A percentile compares a stretch with the other conserved stretches of the same genome.
phyloP scores from a whole-genome alignment of 1,284 basidiomycete species.

The Peniophora sp. region DNA sequence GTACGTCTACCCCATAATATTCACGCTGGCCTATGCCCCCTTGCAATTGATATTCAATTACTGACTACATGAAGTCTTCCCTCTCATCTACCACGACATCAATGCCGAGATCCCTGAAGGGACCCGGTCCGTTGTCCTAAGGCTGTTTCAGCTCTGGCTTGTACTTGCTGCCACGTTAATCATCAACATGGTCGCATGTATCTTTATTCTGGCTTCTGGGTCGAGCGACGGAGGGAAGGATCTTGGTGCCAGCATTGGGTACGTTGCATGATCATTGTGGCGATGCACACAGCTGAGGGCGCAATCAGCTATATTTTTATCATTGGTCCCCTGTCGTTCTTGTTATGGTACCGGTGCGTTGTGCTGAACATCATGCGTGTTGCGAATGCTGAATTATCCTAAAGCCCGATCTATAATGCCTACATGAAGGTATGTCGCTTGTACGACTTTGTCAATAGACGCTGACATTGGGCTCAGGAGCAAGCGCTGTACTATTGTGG shows the following conservation, averaged over 20 bases:
- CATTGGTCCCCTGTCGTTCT: constrained; percentile 76
- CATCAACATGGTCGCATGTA: constrained; percentile 87
- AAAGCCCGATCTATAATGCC: constrained; percentile 90
- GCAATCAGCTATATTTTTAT: constrained; percentile 70
- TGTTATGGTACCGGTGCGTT: constrained; percentile 82
- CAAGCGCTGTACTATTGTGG: constrained; percentile 81
- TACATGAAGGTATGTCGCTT: constrained; percentile 88
- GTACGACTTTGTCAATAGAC: not conserved
- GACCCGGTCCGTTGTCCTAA: constrained; percentile 71
- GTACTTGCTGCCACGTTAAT: constrained; percentile 72
- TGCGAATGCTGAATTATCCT: constrained; percentile 6
- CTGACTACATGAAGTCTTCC: constrained; percentile 59
- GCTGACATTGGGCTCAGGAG: constrained; percentile 40
- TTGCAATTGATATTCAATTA: not conserved
- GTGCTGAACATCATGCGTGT: constrained; percentile 3
- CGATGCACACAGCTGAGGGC: constrained; percentile 1
- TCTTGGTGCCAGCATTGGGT: constrained; percentile 75
- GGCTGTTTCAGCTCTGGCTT: constrained; percentile 86
- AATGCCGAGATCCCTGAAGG: constrained; percentile 82
- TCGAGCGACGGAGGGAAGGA: constrained; percentile 73
- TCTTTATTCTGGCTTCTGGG: constrained; percentile 78
- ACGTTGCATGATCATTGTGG: constrained; percentile 18
- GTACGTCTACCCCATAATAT: constrained; percentile 44
- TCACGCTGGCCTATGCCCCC: not conserved
- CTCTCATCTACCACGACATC: constrained; percentile 91